These are phyloP conservation scores for Trichoderma koningii DNA, from an alignment of 2,329 filamentous ascomycete genomes.

Conservation along the genomic window DNA sequence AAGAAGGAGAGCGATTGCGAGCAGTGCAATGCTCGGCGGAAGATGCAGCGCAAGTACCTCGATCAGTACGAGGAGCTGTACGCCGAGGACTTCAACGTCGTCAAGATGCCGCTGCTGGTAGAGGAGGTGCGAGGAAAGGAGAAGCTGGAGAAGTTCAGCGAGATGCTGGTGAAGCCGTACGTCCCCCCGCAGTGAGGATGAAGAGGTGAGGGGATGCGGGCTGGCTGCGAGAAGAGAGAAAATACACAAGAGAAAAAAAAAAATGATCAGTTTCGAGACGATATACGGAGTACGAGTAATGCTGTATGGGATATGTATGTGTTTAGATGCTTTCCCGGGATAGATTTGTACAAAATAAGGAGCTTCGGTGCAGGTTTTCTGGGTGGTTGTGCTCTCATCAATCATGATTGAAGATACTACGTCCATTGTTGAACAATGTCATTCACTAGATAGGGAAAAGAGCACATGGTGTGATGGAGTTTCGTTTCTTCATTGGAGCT, in stretches of 20 bases:
- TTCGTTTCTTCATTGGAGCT: too few relatives aligned
- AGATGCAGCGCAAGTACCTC: conserved; percentile 99
- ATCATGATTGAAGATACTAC: too few relatives aligned
- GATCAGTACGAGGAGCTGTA: conserved; percentile 99
- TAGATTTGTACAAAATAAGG: neutral
- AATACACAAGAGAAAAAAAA: neutral
- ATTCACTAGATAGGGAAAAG: too few relatives aligned
- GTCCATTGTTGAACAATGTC: too few relatives aligned
- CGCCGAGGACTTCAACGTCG: conserved; percentile 93
- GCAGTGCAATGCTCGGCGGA: conserved; percentile 89
- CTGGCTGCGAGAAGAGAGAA: neutral
- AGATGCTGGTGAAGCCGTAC: conserved; percentile 78
- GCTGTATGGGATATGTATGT: neutral
- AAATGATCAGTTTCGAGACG: neutral
- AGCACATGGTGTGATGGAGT: too few relatives aligned
- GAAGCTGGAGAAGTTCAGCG: conserved; percentile 84
- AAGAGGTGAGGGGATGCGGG: neutral
- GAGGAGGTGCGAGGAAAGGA: conserved; percentile 97
- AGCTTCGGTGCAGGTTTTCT: too few relatives aligned
- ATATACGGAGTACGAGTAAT: neutral
- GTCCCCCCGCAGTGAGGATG: conserved; percentile 59
- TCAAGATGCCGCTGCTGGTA: conserved; percentile 94
- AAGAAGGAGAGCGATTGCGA: conserved; percentile 83
- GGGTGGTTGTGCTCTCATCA: too few relatives aligned
- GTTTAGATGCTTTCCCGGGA: conserved; percentile 4